These are phyloP conservation scores for Pichia paraexigua DNA, from an alignment of 805 yeast genomes.

Conservation along the genomic window DNA sequence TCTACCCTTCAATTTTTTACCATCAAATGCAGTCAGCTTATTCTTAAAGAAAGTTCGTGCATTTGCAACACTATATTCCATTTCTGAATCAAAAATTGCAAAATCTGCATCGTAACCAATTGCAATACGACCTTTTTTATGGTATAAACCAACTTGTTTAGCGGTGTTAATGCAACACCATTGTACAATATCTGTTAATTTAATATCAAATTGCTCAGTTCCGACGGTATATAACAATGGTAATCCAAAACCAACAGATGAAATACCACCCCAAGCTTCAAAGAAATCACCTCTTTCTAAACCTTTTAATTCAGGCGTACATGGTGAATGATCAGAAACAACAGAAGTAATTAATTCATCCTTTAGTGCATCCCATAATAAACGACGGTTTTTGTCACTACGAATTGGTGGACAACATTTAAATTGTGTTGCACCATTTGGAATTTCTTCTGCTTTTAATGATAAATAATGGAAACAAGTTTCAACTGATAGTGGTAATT, in stretches of 20 bases:
- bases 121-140: constrained; percentile 63
- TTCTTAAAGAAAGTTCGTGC: constrained; percentile 65
- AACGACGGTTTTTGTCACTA: constrained; percentile 57
- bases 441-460: constrained; percentile 67
- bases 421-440: constrained; percentile 71
- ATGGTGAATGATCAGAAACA: constrained; percentile 93
- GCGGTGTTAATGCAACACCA: constrained; percentile 88
- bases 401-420: constrained; percentile 97
- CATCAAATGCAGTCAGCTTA: constrained; percentile 83
- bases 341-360: constrained; percentile 67
- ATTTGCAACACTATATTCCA: constrained; percentile 42
- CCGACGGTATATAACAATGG: constrained; percentile 78
- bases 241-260: constrained; percentile 87
- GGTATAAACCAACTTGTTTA: constrained; percentile 68
- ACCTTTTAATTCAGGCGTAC: constrained; percentile 85
- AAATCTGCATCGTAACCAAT: constrained; percentile 87
- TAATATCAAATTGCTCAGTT: constrained; percentile 26
- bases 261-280: constrained; percentile 94
- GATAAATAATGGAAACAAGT: constrained; percentile 92
- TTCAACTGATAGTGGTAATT: constrained; percentile 71
- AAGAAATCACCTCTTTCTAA: constrained; percentile 79
- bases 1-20: constrained; percentile 57
- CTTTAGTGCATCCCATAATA: constrained; percentile 72
- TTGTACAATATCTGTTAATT: constrained; percentile 50
- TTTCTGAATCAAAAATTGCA: constrained; percentile 65